Conservation (phyloP, 208 protist genomes). For the Vickermania spadyakhi region DNA sequence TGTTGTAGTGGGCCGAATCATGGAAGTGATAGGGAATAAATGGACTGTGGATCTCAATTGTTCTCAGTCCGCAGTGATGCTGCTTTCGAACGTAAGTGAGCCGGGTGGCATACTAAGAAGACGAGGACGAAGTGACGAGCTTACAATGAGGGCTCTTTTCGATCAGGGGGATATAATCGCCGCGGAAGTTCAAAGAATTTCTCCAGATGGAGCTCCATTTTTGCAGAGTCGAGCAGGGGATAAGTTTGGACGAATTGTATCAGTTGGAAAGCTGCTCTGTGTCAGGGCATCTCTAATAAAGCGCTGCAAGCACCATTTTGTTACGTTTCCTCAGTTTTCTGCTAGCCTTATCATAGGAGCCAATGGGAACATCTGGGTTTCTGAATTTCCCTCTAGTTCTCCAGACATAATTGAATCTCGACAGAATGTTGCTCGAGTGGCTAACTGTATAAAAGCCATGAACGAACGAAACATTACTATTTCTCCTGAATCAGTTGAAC, state of each 20-base stretch:
- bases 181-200: constrained; percentile 94
- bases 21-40: constrained; percentile 84
- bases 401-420: constrained; percentile 12
- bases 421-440: constrained; percentile 46
- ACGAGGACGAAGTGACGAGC: constrained; percentile 86
- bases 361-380: constrained; percentile 89
- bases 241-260: constrained; percentile 70
- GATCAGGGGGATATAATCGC: constrained; percentile 92
- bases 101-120: constrained; percentile 94
- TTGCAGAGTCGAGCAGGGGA: constrained; percentile 91
- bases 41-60: constrained; percentile 95
- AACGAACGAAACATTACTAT: constrained; percentile 30
- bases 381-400: constrained; percentile 16
- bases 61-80: constrained; percentile 88
- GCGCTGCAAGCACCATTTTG: constrained; percentile 75
- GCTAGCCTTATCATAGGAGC: constrained; percentile 58
- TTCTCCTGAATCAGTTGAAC: constrained; percentile 46
- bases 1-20: constrained; percentile 93
- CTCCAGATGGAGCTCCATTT: constrained; percentile 80
- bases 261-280: constrained; percentile 43
- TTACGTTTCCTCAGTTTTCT: constrained; percentile 20
- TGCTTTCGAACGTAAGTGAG: constrained; percentile 96
- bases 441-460: constrained; percentile 68
- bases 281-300: constrained; percentile 67
- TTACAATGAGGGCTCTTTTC: constrained; percentile 94